Evolutionary conservation across 1,139 yeast species (phyloP).

Genomic region (Meyerozyma elateridarum): DNA sequence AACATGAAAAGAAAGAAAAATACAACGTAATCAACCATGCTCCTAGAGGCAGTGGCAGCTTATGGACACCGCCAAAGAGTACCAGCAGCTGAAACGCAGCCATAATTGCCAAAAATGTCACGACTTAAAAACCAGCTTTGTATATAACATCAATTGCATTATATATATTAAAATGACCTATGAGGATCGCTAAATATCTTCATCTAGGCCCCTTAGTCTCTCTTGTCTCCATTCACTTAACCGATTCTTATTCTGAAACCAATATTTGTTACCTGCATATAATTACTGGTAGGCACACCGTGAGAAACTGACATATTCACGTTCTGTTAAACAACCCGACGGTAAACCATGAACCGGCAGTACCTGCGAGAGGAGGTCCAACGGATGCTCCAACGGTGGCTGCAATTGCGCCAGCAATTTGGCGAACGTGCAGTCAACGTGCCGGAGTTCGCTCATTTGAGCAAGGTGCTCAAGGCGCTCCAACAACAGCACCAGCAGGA

Average conservation of each 20-base stretch:
- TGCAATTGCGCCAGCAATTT: constrained; percentile 53
- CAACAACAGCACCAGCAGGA: constrained; percentile 37
- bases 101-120: too few species aligned
- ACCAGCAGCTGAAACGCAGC: background rate
- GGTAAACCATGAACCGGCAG: constrained; percentile 17
- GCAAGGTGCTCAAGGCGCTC: constrained; percentile 50
- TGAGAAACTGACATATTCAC: background rate
- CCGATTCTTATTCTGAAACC: too few species aligned
- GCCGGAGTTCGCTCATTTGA: constrained; percentile 57
- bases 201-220: too few species aligned
- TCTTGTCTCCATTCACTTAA: too few species aligned
- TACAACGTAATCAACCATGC: constrained; percentile 47
- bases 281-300: too few species aligned
- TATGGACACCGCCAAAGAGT: constrained; percentile 42
- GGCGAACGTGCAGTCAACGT: constrained; percentile 62
- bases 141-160: too few species aligned
- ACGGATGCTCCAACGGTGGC: constrained; percentile 52
- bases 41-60: constrained; percentile 48
- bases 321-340: background rate
- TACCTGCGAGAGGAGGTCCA: constrained; percentile 39
- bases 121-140: too few species aligned
- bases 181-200: too few species aligned
- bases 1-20: constrained; percentile 32
- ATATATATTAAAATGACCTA: too few species aligned
- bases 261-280: too few species aligned